phyloP scores from a whole-genome alignment of 495 filamentous ascomycete species.

The Tuber microsphaerosporum region DNA sequence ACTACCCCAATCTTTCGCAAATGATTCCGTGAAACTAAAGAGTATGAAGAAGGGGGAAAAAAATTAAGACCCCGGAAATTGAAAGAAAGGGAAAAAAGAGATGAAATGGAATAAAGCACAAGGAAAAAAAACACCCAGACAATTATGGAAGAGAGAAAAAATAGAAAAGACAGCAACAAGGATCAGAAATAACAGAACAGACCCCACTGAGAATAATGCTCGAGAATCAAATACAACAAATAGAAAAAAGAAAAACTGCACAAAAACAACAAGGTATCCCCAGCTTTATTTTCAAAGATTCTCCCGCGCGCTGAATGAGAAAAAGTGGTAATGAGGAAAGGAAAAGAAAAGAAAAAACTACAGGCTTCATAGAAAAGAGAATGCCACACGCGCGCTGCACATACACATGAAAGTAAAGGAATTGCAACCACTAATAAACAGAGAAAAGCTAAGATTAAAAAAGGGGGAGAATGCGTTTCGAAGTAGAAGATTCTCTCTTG shows the following conservation, averaged over 20 bases:
- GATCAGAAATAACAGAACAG: slow-evolving; percentile 1
- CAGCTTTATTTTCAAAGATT: slow-evolving; percentile 37
- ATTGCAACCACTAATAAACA: slow-evolving; percentile 38
- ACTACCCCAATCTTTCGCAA: not conserved
- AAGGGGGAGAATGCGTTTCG: slow-evolving; percentile 20
- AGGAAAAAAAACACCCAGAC: slow-evolving; percentile 1
- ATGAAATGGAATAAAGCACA: not conserved
- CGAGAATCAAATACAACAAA: slow-evolving; percentile 14
- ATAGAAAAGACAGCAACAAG: not conserved
- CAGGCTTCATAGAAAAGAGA: slow-evolving; percentile 2
- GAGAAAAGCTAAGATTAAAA: slow-evolving; percentile 33
- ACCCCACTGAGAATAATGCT: slow-evolving; percentile 31
- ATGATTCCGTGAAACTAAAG: not conserved
- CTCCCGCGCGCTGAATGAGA: slow-evolving; percentile 19
- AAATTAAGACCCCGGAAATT: not conserved
- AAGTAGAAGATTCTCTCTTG: slow-evolving; percentile 15
- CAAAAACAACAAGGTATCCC: slow-evolving; percentile 15
- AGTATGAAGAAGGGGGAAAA: not conserved
- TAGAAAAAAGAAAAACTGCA: slow-evolving; percentile 25
- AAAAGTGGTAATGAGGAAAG: slow-evolving; percentile 31
- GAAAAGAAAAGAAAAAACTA: slow-evolving; percentile 22
- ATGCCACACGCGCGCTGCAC: slow-evolving; percentile 25
- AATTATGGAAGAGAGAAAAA: not conserved
- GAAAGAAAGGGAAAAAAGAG: not conserved
- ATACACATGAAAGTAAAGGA: slow-evolving; percentile 30